Conservation (phyloP, 352 stramenopile genomes). For the Peronospora destructor region DNA sequence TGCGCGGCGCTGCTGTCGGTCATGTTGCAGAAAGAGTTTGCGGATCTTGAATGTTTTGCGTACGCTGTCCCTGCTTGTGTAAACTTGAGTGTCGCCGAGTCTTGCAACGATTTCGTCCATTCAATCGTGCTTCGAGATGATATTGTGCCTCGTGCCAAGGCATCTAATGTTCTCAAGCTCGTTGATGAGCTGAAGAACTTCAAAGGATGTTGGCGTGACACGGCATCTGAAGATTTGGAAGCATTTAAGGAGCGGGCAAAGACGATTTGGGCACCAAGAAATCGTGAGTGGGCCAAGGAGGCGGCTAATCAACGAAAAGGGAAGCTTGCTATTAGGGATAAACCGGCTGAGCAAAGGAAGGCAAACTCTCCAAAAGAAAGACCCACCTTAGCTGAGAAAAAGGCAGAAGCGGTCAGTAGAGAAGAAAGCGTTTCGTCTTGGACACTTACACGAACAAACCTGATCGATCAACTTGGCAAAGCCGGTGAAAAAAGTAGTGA, state of each 20-base stretch:
- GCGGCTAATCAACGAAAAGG: constrained; percentile 49
- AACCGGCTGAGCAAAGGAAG: constrained; percentile 13
- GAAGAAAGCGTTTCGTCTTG: constrained; percentile 46
- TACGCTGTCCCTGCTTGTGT: constrained; percentile 81
- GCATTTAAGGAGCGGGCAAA: constrained; percentile 79
- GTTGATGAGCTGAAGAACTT: constrained; percentile 72
- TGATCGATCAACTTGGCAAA: constrained; percentile 75
- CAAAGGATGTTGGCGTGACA: constrained; percentile 74
- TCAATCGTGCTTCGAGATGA: constrained; percentile 83
- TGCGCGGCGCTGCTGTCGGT: constrained; percentile 70
- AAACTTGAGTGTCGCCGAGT: constrained; percentile 73
- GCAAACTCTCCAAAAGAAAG: constrained; percentile 12
- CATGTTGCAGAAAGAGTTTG: constrained; percentile 85
- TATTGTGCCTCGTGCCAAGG: constrained; percentile 77
- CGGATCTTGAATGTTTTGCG: constrained; percentile 74
- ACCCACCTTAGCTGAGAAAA: constrained; percentile 19
- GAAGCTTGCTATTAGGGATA: constrained; percentile 25
- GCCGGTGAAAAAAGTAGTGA: constrained; percentile 26
- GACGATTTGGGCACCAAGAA: constrained; percentile 74
- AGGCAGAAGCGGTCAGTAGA: constrained; percentile 17
- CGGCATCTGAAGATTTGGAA: constrained; percentile 68
- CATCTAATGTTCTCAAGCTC: constrained; percentile 76
- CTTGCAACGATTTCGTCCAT: constrained; percentile 69
- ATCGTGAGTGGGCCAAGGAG: constrained; percentile 74
- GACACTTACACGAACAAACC: constrained; percentile 64